Evolutionary conservation across 2,329 filamentous ascomycete species (phyloP), one percentile per base, ranked within the genome.

Genomic region (Colletotrichum eleusines): DNA sequence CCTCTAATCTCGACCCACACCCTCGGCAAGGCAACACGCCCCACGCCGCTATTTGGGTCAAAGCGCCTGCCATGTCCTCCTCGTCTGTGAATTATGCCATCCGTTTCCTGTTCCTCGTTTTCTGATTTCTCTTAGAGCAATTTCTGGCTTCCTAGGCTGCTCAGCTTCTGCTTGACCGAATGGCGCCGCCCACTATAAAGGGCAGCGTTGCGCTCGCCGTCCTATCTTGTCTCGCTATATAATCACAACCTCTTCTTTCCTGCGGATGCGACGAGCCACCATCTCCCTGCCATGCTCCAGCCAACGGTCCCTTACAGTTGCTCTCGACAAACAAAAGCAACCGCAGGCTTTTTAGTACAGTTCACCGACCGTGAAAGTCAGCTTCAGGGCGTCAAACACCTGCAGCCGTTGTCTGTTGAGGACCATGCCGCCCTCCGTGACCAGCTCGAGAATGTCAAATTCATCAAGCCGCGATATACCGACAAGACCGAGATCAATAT

Each of bases 391-490:
- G 14, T 59, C 54, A 71, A 65, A 18, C 58, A 57, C n/a, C 70
- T 57, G n/a, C 20, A 44, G 46, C 61, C 69, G 48, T 72, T 77
- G 44, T 75, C 69, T 14, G 63, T 66, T 26, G 57, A 75, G 72
- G 40, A 77, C 57, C 55, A 77, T 33, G 63, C 73, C 53, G 57
- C 58, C n/a, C 57, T 76, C 40, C 53, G 66, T 33, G 69, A 71
- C 51, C 44, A 74, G 67, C 66, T 76, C 4, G 64, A 68, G 54
- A 64, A 61, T 8, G 61, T 76, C 8, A 50, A 44, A 65, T 76
- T 76, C 12, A 71, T 76, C 20, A 72, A 74, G 63, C 75, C 66
- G 54, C 48, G n/a, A n/a, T n/a, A n/a, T n/a, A n/a, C n/a, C n/a
- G n/a, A n/a, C n/a, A n/a, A n/a, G n/a, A n/a, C n/a, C n/a, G n/a